Conservation (phyloP, 164 flowering plant species). For the Buxus sempervirens region DNA sequence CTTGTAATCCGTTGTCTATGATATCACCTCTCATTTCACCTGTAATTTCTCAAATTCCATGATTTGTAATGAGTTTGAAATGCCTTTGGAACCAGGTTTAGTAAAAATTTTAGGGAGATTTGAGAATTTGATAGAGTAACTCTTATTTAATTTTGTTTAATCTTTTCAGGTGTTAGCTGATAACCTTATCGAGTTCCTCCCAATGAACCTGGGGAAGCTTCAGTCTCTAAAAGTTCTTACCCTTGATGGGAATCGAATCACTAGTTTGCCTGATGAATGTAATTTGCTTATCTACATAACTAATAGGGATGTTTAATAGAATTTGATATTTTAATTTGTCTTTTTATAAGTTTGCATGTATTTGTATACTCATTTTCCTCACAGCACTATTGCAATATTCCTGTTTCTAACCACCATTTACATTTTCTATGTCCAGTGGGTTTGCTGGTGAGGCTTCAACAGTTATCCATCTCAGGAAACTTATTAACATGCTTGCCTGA, state of each 20-base stretch:
- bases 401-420: constrained; percentile 1
- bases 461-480: constrained; percentile 69
- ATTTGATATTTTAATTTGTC: constrained; percentile 7
- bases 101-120: neutral
- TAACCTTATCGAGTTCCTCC: constrained; percentile 73
- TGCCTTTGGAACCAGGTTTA: neutral
- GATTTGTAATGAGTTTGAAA: neutral
- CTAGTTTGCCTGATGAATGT: constrained; percentile 93
- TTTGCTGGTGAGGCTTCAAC: constrained; percentile 83
- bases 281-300: constrained; percentile 33
- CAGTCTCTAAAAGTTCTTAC: constrained; percentile 70
- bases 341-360: neutral
- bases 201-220: constrained; percentile 79
- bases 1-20: neutral
- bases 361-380: neutral
- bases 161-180: constrained; percentile 66
- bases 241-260: constrained; percentile 71
- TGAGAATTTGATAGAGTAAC: constrained; percentile 3
- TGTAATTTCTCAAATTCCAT: neutral
- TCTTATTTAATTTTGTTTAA: neutral
- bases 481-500: constrained; percentile 69
- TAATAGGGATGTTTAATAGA: constrained; percentile 13
- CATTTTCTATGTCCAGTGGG: constrained; percentile 58
- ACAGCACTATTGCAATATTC: neutral
- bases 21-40: neutral